Evolutionary conservation across 768 basidiomycete genomes (phyloP).

Genomic region (Hebeloma cylindrosporum): DNA sequence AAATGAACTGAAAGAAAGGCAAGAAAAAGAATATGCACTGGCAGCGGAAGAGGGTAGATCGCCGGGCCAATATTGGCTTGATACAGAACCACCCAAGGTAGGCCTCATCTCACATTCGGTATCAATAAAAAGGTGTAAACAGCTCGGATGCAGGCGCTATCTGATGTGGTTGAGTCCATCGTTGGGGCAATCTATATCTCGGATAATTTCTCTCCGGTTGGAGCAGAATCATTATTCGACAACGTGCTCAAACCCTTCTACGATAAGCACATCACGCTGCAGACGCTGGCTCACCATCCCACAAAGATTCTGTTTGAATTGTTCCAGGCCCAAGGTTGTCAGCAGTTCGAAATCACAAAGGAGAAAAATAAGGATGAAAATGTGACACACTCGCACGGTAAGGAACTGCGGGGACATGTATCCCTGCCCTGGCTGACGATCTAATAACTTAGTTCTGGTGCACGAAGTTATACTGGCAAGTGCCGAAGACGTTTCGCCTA

Average conservation of each 20-base stretch:
- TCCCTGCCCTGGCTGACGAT: background rate
- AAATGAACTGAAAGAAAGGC: slow-evolving; percentile 43
- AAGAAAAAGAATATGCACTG: slow-evolving; percentile 44
- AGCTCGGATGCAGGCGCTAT: slow-evolving; percentile 54
- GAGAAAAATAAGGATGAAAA: slow-evolving; percentile 42
- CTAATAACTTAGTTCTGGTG: slow-evolving; percentile 51
- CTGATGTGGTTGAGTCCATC: slow-evolving; percentile 79
- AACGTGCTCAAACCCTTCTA: slow-evolving; percentile 75
- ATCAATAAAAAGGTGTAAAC: background rate
- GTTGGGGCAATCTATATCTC: slow-evolving; percentile 80
- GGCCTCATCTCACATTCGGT: slow-evolving; percentile 8
- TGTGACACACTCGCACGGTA: slow-evolving; percentile 53
- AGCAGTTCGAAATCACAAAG: slow-evolving; percentile 59
- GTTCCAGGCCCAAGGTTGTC: slow-evolving; percentile 71
- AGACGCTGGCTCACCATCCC: slow-evolving; percentile 75
- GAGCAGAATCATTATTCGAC: slow-evolving; percentile 65
- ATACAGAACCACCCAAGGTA: slow-evolving; percentile 78
- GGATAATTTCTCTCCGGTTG: slow-evolving; percentile 63
- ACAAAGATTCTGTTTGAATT: slow-evolving; percentile 74
- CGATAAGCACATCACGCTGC: slow-evolving; percentile 69
- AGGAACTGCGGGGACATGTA: slow-evolving; percentile 15
- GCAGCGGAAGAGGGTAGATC: slow-evolving; percentile 49
- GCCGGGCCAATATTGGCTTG: slow-evolving; percentile 77
- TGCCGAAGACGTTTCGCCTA: slow-evolving; percentile 49
- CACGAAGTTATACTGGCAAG: slow-evolving; percentile 66